phyloP scores from a whole-genome alignment of 768 basidiomycete species.

The Lentinula sp. region DNA sequence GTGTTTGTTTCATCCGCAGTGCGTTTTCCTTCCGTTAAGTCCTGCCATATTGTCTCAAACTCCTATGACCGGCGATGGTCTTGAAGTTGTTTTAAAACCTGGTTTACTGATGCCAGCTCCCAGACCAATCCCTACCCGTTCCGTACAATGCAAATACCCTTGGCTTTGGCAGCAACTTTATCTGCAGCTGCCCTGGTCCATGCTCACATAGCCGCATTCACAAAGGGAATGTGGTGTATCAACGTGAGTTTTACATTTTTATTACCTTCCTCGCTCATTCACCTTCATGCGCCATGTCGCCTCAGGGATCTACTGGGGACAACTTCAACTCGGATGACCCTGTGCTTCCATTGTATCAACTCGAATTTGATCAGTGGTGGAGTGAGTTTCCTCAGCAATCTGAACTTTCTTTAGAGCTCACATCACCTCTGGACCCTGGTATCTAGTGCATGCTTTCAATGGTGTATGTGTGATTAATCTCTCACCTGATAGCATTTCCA shows the following conservation, averaged over 20 bases:
- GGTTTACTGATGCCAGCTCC: neutral
- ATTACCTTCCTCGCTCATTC: neutral
- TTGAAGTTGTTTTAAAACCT: neutral
- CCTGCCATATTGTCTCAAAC: neutral
- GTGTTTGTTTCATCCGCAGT: neutral
- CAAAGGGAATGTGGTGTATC: constrained; percentile 11
- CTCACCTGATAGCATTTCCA: neutral
- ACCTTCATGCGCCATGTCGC: neutral
- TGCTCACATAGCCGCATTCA: constrained; percentile 12
- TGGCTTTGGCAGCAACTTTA: neutral
- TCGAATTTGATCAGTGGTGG: constrained; percentile 6
- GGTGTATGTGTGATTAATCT: neutral
- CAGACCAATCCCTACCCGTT: neutral
- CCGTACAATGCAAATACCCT: neutral
- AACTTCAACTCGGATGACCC: constrained; percentile 2
- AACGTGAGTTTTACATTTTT: neutral
- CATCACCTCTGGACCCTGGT: neutral
- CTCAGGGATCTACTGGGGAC: constrained; percentile 2
- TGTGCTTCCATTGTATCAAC: constrained; percentile 5
- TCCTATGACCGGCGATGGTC: neutral
- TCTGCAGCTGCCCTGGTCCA: neutral
- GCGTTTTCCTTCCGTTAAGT: neutral
- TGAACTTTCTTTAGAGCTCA: neutral
- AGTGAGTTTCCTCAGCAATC: neutral
- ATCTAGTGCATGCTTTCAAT: constrained; percentile 6